phyloP scores from a whole-genome alignment of 2,329 filamentous ascomycete genomes.

The Ophiostoma fasciatum region DNA sequence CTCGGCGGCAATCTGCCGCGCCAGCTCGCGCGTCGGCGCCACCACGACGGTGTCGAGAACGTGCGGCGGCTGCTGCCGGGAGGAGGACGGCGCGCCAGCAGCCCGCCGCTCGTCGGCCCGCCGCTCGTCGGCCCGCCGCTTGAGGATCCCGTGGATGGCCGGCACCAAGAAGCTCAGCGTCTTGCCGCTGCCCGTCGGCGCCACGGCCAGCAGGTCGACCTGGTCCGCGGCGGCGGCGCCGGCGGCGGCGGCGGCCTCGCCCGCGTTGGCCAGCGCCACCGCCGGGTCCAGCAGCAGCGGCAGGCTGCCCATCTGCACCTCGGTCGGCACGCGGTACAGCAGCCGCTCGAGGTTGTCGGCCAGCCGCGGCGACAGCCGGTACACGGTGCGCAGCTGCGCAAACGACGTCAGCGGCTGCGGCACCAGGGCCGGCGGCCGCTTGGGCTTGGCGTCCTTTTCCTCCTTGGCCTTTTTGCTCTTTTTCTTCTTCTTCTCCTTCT shows the following conservation, averaged over 20 bases:
- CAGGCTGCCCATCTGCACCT: slow-evolving; percentile 79
- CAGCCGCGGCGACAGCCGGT: slow-evolving; percentile 59
- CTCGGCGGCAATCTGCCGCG: slow-evolving; percentile 70
- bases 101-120: slow-evolving; percentile 19
- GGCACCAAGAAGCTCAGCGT: slow-evolving; percentile 88
- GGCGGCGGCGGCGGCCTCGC: neutral
- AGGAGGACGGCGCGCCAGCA: neutral
- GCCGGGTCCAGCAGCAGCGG: slow-evolving; percentile 56
- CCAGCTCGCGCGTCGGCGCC: slow-evolving; percentile 66
- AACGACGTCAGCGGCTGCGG: slow-evolving; percentile 73
- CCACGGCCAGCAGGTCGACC: slow-evolving; percentile 73
- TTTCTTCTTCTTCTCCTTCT: slow-evolving; percentile 35
- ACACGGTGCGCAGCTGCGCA: slow-evolving; percentile 51
- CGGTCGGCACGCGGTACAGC: slow-evolving; percentile 76
- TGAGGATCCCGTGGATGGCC: slow-evolving; percentile 60
- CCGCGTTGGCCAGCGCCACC: slow-evolving; percentile 28
- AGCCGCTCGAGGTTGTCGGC: slow-evolving; percentile 70
- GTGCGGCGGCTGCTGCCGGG: slow-evolving; percentile 24
- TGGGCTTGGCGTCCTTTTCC: too few relatives aligned
- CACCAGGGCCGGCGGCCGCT: too few relatives aligned
- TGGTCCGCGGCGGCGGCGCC: slow-evolving; percentile 11
- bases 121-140: slow-evolving; percentile 32
- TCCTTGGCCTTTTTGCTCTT: slow-evolving; percentile 26
- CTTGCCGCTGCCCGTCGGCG: slow-evolving; percentile 93
- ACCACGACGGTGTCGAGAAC: slow-evolving; percentile 54